Base-by-base conservation (phyloP, 1,284 basidiomycete species). In the Irpex sp. region DNA sequence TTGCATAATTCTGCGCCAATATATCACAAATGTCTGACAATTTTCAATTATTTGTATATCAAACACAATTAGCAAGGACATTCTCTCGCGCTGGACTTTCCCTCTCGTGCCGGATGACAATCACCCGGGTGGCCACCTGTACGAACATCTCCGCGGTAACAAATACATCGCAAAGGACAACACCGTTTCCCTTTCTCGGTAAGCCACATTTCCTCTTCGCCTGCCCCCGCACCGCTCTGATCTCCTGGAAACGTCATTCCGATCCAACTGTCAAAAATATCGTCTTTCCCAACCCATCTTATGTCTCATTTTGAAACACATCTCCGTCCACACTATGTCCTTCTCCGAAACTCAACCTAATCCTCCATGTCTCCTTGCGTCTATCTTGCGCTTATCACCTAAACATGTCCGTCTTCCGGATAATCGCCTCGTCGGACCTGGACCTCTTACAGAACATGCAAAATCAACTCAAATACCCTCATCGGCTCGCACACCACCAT, bases 91-190 rank as follows among this genome's bases (percentile, higher is more conserved):
- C 66, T 97, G 95, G 93, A 93, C 94, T 2, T 97, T 95, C 78
- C 97, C 97, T 0, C 82, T 98, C 17, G 93, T 95, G 0, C 97
- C 97, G 8, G 96, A 97, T 70, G 89, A 95, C 72, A 94, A 94
- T 72, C 87, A 96, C 67, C 94, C 95, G 0, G 87, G 90, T 8
- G 88, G 87, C 7, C 86, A 88, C 60, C 76, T 85, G 53, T 97
- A 95, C 72, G 93, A 95, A 71, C 87, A 95, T 68, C 82, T 89
- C 51, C 84, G 90, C 37, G 94, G 93, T 4, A 93, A 95, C 75
- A 87, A 89, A 68, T 98, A 98, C 74, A 84, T 95, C 63, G 86
- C 94, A 11, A 86, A 87, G 68, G 89, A 88, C 66, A 83, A 85
- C 65, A 83, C 88, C 1, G 91, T 94, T 62, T 68, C 83, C 36